Base-by-base conservation (phyloP, 148 eudicot species). In the Heliosperma pusillum region DNA sequence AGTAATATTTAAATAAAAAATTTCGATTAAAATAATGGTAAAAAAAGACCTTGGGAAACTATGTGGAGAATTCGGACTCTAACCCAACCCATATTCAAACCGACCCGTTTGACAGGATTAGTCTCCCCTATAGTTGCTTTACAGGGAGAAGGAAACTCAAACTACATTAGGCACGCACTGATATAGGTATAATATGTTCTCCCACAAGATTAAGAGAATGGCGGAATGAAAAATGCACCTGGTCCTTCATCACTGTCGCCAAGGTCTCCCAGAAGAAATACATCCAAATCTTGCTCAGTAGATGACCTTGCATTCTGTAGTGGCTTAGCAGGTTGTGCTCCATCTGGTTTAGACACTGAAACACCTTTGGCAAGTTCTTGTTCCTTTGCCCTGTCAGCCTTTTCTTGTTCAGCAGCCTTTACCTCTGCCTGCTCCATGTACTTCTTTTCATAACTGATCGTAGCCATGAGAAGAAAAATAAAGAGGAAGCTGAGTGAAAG, bases 201-300 rank as follows among this genome's bases (percentile, higher is more conserved):
- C n/a, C 29, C 20, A 20, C 0, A 30, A 59, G 70, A 58, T 42
- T 20, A 42, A 24, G 19, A 76, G 50, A 21, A 68, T n/a, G 60
- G 27, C 19, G 19, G 63, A 21, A 3, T 53, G 69, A n/a, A 44
- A 67, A 66, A 78, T 61, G 70, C 81, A 92, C 97, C 99, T 88
- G 87, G 86, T 1, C 91, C 97, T 33, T 89, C 98, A 74, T 90
- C 99, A 76, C 90, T 87, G 67, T 95, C 97, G 4, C 83, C 93
- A 71, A 81, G 88, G 70, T 90, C 99, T 65, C 99, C 99, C 24
- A 95, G 82, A 77, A 95, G 99, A 83, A 95, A 95, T 25, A 85
- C 99, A 86, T 95, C 99, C 83, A 95, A 87, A 83, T 95, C 99
- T 86, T 95, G 93, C 72, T 92, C 99, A 72, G 89, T 76, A 65